Evolutionary conservation across 768 basidiomycete genomes (phyloP), one percentile per base, ranked within the genome.

Genomic region (Cystofilobasidium capitatum): DNA sequence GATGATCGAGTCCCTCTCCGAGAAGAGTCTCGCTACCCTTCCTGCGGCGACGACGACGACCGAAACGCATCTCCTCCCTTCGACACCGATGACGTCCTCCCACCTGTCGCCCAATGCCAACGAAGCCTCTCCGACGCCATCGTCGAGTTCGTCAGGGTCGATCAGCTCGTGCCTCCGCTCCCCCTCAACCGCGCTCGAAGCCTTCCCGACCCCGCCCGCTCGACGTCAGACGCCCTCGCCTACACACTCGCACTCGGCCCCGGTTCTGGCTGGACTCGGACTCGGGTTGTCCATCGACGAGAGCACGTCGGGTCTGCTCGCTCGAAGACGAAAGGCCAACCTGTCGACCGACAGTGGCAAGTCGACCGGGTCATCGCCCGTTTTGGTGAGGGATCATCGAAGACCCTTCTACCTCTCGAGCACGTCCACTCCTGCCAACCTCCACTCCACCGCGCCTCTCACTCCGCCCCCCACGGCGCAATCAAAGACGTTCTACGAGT

Each of bases 371-470:
- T 22, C 57, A 17, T 14, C 66, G 24, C 33, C 61, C 31, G 33
- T 57, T 40, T 61, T 68, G 51, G 66, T 68, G 8, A 14, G 66
- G 16, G 60, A 68, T 26, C 66, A 68, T 29, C 39, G 66, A 10
- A 40, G 60, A 44, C 66, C 66, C n/a, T 68, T 68, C 61, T 68
- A 68, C 45, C 44, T 68, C 10, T 8, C 31, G 31, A 22, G 44
- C 22, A 49, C 58, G 9, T 40, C 37, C 10, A 66, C 65, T n/a
- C 51, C 51, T 12, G 51, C 51, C 31, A 14, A 26, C 29, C 14
- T 55, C 29, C 26, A 17, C 45, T 6, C 49, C 49, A 17, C 4
- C 51, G 51, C 29, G 5, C 51, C 29, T 3, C 6, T 55, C 17
- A 55, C 51, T 3, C 51, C 51, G 14, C 51, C 51, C 17, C 51